Percentiles rank a stretch among this genome's conserved stretches.
Evolutionary conservation across 305 asterid species (phyloP).

Genomic region (Fraxinus floribunda): DNA sequence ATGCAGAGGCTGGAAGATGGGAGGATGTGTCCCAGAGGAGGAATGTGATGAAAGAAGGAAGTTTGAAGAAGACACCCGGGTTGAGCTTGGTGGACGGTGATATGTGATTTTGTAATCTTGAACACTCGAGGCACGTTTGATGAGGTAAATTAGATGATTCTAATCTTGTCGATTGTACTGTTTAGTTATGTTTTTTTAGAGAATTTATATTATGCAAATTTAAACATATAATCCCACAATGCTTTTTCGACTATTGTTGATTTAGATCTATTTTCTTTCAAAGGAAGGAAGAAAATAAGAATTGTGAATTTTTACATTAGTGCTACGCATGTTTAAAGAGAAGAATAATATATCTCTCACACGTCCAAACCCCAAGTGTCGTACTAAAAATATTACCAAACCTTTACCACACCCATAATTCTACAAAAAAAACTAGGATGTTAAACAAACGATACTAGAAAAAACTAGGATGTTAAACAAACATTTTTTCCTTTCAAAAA

Average conservation of each 20-base stretch:
- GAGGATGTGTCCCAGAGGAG: slow-evolving; percentile 60
- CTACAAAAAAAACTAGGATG: background rate
- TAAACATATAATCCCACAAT: background rate
- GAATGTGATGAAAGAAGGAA: slow-evolving; percentile 56
- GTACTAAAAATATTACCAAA: background rate
- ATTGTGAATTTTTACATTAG: background rate
- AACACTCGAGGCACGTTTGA: background rate
- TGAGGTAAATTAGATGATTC: background rate
- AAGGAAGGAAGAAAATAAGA: background rate
- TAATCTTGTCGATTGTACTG: background rate
- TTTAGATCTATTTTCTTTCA: background rate
- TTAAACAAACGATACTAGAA: background rate
- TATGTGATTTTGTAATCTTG: slow-evolving; percentile 1
- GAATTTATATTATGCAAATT: background rate
- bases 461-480: background rate
- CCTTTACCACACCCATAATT: background rate
- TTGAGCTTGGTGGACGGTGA: slow-evolving; percentile 60
- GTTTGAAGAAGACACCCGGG: slow-evolving; percentile 66
- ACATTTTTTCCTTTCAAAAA: background rate
- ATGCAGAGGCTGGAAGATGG: slow-evolving; percentile 80
- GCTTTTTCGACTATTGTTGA: background rate
- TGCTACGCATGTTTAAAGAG: background rate
- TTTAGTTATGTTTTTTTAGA: background rate
- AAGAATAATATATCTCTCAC: background rate
- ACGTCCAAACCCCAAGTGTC: background rate